These are phyloP conservation scores for Astragalus glycyphyllos DNA, from an alignment of 306 rosid genomes.

Conservation along the genomic window DNA sequence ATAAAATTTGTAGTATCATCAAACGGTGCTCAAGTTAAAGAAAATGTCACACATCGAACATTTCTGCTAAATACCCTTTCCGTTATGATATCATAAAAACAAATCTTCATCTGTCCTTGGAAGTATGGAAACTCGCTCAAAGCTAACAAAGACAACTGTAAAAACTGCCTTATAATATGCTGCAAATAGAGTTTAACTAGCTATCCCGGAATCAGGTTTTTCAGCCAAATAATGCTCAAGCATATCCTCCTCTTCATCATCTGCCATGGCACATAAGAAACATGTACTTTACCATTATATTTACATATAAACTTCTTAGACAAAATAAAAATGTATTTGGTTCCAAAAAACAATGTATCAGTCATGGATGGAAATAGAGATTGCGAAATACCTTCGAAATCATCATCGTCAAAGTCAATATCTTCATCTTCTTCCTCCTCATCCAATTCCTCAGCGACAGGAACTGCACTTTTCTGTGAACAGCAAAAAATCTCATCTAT, in stretches of 20 bases:
- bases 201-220: constrained; percentile 70
- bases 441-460: constrained; percentile 66
- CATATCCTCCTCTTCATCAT: constrained; percentile 98
- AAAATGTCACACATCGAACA: constrained; percentile 38
- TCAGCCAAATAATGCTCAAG: constrained; percentile 97
- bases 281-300: constrained; percentile 14
- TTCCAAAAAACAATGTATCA: background rate
- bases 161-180: constrained; percentile 20
- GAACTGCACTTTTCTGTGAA: constrained; percentile 74
- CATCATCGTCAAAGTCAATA: constrained; percentile 87
- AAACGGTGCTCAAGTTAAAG: constrained; percentile 34
- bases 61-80: constrained; percentile 33
- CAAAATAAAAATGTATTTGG: constrained; percentile 1
- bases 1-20: constrained; percentile 23
- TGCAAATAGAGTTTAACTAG: constrained; percentile 47
- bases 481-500: constrained; percentile 10
- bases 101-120: constrained; percentile 18
- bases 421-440: constrained; percentile 79
- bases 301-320: background rate
- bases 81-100: constrained; percentile 31
- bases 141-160: constrained; percentile 18
- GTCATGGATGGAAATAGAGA: background rate
- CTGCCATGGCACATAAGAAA: constrained; percentile 54
- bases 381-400: constrained; percentile 78
- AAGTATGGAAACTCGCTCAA: constrained; percentile 33